Percentiles rank a stretch among this genome's conserved stretches.
These are phyloP conservation scores for Tricholoma terreum DNA, from an alignment of 768 basidiomycete species.

Conservation along the genomic window DNA sequence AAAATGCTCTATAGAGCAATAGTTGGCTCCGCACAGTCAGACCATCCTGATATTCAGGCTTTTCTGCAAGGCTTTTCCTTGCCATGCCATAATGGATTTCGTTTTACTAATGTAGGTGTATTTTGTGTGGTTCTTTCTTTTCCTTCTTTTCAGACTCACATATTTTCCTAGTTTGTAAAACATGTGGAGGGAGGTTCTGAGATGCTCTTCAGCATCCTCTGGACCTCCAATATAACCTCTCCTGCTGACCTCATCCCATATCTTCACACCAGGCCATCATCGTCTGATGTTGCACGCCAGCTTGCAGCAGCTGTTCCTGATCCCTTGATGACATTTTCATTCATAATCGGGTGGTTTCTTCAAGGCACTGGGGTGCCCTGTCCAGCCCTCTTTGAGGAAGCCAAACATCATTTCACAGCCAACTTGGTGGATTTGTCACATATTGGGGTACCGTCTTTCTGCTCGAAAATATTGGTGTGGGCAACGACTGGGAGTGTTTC, in stretches of 20 bases:
- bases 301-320: not conserved
- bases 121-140: not conserved
- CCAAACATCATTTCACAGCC: not conserved
- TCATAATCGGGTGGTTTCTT: not conserved
- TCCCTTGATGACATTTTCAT: not conserved
- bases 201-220: constrained; percentile 1
- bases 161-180: not conserved
- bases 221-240: constrained; percentile 3
- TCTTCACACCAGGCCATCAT: not conserved
- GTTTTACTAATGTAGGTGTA: not conserved
- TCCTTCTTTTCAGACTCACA: not conserved
- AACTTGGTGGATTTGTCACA: not conserved
- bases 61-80: too few species aligned
- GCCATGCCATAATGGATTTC: constrained; percentile 7
- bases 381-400: not conserved
- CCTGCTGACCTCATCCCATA: not conserved
- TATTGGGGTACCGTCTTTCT: not conserved
- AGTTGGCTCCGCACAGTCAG: too few species aligned
- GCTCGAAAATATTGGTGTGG: constrained; percentile 1
- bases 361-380: constrained; percentile 1
- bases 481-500: constrained; percentile 3
- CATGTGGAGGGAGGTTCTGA: constrained; percentile 5
- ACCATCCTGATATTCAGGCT: too few species aligned
- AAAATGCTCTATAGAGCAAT: too few species aligned
- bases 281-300: not conserved